Conservation (phyloP, 2,329 filamentous ascomycete species). For the Arachnomyces sp. region DNA sequence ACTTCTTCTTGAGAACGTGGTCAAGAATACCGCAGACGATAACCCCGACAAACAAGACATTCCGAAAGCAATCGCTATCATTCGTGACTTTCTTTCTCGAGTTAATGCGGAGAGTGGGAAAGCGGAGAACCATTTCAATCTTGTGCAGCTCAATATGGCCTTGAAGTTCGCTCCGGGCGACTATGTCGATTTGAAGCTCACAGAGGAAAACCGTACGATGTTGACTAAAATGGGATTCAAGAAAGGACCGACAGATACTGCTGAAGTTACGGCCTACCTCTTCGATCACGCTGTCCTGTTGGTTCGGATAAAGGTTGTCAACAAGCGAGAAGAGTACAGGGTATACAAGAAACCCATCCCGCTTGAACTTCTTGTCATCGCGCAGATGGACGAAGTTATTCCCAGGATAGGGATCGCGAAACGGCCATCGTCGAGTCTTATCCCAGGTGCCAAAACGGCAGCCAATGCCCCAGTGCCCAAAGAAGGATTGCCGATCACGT, state of each 20-base stretch:
- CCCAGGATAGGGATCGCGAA: conserved; percentile 72
- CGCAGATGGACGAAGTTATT: conserved; percentile 94
- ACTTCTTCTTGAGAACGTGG: conserved; percentile 77
- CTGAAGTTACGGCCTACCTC: conserved; percentile 87
- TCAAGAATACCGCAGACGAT: conserved; percentile 83
- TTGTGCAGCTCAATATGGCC: conserved; percentile 83
- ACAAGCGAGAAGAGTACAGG: conserved; percentile 89
- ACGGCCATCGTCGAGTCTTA: conserved; percentile 77
- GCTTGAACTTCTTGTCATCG: conserved; percentile 82
- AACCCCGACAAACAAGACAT: conserved; percentile 88
- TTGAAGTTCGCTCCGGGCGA: conserved; percentile 86
- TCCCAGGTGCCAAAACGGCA: conserved; percentile 51
- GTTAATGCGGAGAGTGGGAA: conserved; percentile 96
- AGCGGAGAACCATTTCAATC: conserved; percentile 93
- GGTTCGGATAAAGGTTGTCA: conserved; percentile 81
- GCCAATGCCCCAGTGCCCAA: conserved; percentile 45
- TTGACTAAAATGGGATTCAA: conserved; percentile 92
- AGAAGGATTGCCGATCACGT: conserved; percentile 89
- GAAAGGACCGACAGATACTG: conserved; percentile 78
- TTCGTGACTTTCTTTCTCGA: conserved; percentile 74
- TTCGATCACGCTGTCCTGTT: conserved; percentile 94
- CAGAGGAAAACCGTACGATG: conserved; percentile 84
- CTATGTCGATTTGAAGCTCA: conserved; percentile 86
- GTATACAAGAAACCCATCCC: conserved; percentile 95
- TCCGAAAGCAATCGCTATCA: conserved; percentile 76